phyloP scores from a whole-genome alignment of 495 filamentous ascomycete species.

The Aspergillus haitiensis region DNA sequence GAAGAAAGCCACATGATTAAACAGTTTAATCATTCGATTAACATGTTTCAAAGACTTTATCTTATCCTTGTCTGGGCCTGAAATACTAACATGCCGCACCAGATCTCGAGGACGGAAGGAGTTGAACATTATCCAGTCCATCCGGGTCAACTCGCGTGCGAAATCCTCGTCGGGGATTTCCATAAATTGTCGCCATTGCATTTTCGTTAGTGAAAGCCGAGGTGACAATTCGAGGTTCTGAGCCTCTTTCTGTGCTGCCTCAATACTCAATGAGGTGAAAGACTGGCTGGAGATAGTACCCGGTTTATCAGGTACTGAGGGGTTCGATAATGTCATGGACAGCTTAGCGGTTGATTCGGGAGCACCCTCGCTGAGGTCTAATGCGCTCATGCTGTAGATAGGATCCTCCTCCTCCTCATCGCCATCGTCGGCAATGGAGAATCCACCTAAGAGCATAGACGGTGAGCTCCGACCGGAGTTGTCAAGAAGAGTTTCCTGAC shows the following conservation, averaged over 20 bases:
- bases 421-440: slow-evolving; percentile 30
- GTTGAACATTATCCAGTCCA: slow-evolving; percentile 96
- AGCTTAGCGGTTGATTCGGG: slow-evolving; percentile 41
- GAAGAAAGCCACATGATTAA: slow-evolving; percentile 92
- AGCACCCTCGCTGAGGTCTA: slow-evolving; percentile 46
- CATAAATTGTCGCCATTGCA: slow-evolving; percentile 82
- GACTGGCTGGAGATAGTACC: slow-evolving; percentile 45
- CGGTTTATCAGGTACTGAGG: slow-evolving; percentile 42
- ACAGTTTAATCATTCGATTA: slow-evolving; percentile 90
- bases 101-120: slow-evolving; percentile 94
- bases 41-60: slow-evolving; percentile 80
- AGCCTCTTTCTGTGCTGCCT: slow-evolving; percentile 74
- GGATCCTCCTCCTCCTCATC: slow-evolving; percentile 44
- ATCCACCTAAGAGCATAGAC: slow-evolving; percentile 35
- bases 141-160: slow-evolving; percentile 86
- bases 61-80: slow-evolving; percentile 67
- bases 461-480: slow-evolving; percentile 43
- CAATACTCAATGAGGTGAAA: slow-evolving; percentile 55
- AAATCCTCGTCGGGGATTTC: slow-evolving; percentile 76
- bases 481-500: slow-evolving; percentile 41
- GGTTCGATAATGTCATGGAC: slow-evolving; percentile 45
- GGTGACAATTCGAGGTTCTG: slow-evolving; percentile 61
- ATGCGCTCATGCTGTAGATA: slow-evolving; percentile 45
- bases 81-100: slow-evolving; percentile 82
- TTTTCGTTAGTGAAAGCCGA: slow-evolving; percentile 65